Percentiles rank a stretch among this genome's conserved stretches.
Evolutionary conservation across 2,329 filamentous ascomycete genomes (phyloP).

Genomic region (Penicillium concentricum): DNA sequence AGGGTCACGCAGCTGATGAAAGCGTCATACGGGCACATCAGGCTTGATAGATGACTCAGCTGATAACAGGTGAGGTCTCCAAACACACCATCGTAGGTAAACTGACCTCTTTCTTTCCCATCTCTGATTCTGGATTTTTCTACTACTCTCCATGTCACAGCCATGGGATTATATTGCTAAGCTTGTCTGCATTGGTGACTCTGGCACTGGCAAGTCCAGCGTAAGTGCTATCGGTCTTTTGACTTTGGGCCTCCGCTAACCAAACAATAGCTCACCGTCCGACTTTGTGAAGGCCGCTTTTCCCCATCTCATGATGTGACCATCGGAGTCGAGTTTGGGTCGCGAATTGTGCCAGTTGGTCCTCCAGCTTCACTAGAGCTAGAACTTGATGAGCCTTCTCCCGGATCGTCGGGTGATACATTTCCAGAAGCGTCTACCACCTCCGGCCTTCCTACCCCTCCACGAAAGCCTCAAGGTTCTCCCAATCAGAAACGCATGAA

Average conservation of each 20-base stretch:
- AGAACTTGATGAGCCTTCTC: constrained; percentile 45
- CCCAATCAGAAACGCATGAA: constrained; percentile 77
- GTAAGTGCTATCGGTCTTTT: constrained; percentile 39
- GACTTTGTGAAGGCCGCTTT: constrained; percentile 95
- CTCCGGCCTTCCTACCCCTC: constrained; percentile 37
- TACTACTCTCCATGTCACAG: constrained; percentile 43
- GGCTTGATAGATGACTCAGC: constrained; percentile 39
- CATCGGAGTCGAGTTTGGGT: constrained; percentile 95
- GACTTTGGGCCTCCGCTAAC: not conserved
- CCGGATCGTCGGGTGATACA: constrained; percentile 14
- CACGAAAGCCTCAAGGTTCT: constrained; percentile 36
- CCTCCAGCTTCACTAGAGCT: constrained; percentile 68
- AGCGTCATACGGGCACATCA: constrained; percentile 40
- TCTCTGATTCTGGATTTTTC: constrained; percentile 2
- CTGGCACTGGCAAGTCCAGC: constrained; percentile 88
- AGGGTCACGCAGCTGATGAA: constrained; percentile 24
- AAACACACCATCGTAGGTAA: not conserved
- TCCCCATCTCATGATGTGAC: constrained; percentile 93
- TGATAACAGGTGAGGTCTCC: constrained; percentile 13
- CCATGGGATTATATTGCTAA: constrained; percentile 99
- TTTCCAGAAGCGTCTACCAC: constrained; percentile 14
- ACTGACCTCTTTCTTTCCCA: not conserved
- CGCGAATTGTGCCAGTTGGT: constrained; percentile 85
- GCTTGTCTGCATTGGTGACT: constrained; percentile 96
- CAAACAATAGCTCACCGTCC: constrained; percentile 73